Evolutionary conservation across 345 rosid species (phyloP), one percentile per base, ranked within the genome.

Genomic region (Aquilaria yunnanensis): DNA sequence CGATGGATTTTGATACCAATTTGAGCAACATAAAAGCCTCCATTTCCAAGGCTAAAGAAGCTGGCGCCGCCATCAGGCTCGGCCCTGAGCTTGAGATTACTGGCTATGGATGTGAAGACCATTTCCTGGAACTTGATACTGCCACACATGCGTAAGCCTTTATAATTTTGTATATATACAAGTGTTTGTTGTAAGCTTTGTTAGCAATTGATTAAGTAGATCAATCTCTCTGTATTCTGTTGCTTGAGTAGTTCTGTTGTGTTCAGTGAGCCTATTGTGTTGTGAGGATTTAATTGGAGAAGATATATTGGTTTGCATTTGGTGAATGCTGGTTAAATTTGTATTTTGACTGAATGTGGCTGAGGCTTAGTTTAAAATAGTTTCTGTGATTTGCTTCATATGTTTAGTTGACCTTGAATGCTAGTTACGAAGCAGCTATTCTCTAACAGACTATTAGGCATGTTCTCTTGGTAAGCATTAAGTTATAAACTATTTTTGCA

Each of bases 41-140:
- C 0, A 94, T 94, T 14, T 12, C 63, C 14, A 59, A 54, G 52
- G 92, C 97, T 4, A 90, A 90, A 61, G 82, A 78, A 34, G 80
- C 83, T 2, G 95, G 95, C 52, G 97, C 97, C 29, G 87, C 75
- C 32, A 86, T 94, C 47, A 68, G 99, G 73, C 96, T 90, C 49
- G 97, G 99, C 14, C 96, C 99, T 3, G 97, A 94, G 88, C 97
- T 94, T 23, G 99, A 94, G 74, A 64, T 90, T 74, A 82, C 96
- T 59, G 99, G 97, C 62, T 94, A 94, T 75, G 97, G 99, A 70
- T 90, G 97, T n/a, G 99, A 94, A 76, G 97, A 94, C 71, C 99
- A 94, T 69, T 94, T 94, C 76, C 70, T 94, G 74, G 97, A 94
- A 70, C 92, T 90, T 1, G 99, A 94, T 50, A 94, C 99, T 10